Evolutionary conservation across 2,329 filamentous ascomycete genomes (phyloP), one percentile per base, ranked within the genome.

Genomic region (Ampelomyces quisqualis): DNA sequence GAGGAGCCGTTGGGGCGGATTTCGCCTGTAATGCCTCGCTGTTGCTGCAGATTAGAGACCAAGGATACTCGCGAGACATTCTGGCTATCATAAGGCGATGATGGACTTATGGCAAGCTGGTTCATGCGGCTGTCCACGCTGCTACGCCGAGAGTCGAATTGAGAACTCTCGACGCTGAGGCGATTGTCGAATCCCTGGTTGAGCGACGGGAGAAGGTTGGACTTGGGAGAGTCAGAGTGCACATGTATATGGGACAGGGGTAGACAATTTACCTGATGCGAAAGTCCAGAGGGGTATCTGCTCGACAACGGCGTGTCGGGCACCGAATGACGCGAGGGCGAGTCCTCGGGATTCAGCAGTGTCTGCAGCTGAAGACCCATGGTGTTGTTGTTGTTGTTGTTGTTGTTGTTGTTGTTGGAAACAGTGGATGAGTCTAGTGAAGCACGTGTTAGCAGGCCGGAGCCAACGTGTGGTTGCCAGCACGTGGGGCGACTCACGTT

Each of bases 121-220:
- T 76, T 79, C 64, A 90, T 84, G 48, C 86, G 79, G 66, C 86
- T 89, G 66, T 90, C 86, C 4, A 90, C 84, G 56, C 86, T 90
- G 69, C 88, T 87, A 37, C 87, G 80, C 43, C 85, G 78, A 33
- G 83, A 81, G 34, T 83, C 76, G 23, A 74, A 65, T 15, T 77
- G 72, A 1, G 73, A 59, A 31, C 52, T 38, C 15, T 82, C 78
- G 31, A 76, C 73, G 47, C 78, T 78, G 27, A 65, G 56, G 18
- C 71, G 65, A 38, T 68, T 68, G 47, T 74, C 71, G 39, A 74
- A 74, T 14, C 67, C 70, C 52, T 81, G 78, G 37, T 80, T 81
- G 47, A 82, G 75, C 0, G 79, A 78, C 2, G 80, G 79, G 7
- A 82, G 65, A 27, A 72, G 67, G 51, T 58, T 64, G 15, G 63